Evolutionary conservation across 2,329 filamentous ascomycete species (phyloP).

Genomic region (Ophiostoma sp.): DNA sequence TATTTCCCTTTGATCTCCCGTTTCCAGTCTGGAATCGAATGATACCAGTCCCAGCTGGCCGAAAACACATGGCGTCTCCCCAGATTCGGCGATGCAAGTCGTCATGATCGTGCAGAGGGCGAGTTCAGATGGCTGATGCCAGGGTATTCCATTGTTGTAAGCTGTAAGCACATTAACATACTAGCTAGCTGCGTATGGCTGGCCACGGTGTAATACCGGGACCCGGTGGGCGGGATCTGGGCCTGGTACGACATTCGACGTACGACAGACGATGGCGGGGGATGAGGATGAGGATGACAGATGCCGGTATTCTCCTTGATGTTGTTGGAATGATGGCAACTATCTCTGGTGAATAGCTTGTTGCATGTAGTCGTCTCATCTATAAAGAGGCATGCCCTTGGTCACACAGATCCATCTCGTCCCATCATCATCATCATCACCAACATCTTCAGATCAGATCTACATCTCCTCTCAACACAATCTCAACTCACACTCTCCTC

Average conservation of each 20-base stretch:
- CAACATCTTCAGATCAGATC: constrained; percentile 19
- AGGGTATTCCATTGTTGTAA: no score
- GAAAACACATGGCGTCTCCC: background rate
- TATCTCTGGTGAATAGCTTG: background rate
- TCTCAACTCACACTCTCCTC: constrained; percentile 10
- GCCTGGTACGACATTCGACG: constrained; percentile 8
- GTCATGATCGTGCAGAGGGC: background rate
- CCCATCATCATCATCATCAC: constrained; percentile 18
- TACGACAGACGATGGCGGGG: background rate
- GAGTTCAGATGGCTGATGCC: no score
- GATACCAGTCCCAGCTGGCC: constrained; percentile 15
- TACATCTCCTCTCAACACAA: constrained; percentile 4
- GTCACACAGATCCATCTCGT: background rate
- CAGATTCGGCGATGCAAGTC: constrained; percentile 1
- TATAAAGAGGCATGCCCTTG: constrained; percentile 5
- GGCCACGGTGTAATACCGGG: background rate
- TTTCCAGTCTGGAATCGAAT: constrained; percentile 20
- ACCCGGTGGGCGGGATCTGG: constrained; percentile 3
- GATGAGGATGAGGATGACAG: background rate
- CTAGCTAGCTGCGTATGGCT: background rate
- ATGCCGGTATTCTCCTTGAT: constrained; percentile 7
- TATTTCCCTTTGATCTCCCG: constrained; percentile 21
- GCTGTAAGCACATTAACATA: no score
- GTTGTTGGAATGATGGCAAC: background rate
- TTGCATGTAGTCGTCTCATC: background rate